Conservation (phyloP, 2,329 filamentous ascomycete genomes). For the Fusarium pseudograminearum region DNA sequence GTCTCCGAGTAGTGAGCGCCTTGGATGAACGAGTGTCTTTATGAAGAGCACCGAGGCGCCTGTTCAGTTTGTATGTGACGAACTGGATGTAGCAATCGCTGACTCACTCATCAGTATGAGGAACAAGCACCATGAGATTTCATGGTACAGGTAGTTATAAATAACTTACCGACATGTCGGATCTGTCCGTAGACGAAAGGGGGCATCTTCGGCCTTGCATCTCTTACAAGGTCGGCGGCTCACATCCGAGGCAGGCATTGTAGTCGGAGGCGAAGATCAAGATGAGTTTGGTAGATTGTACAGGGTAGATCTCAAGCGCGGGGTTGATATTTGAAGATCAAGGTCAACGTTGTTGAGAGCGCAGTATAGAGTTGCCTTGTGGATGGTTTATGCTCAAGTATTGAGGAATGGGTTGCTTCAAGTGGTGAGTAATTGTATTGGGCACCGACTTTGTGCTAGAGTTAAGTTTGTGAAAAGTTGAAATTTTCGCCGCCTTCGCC, state of each 20-base stretch:
- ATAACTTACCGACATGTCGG: constrained; percentile 51
- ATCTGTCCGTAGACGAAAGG: constrained; percentile 48
- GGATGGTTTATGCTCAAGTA: not conserved
- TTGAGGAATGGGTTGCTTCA: not conserved
- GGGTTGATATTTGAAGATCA: not conserved
- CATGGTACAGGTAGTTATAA: not conserved
- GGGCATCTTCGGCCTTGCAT: constrained; percentile 50
- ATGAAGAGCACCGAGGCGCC: constrained; percentile 70
- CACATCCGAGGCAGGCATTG: constrained; percentile 40
- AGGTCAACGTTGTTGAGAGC: no score
- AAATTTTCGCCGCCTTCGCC: constrained; percentile 42
- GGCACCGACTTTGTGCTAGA: constrained; percentile 20
- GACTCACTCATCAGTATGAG: constrained; percentile 18
- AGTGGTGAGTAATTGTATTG: constrained; percentile 11
- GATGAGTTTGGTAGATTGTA: constrained; percentile 21
- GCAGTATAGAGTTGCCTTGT: not conserved
- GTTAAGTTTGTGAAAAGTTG: constrained; percentile 29
- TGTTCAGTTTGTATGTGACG: constrained; percentile 81
- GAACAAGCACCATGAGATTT: not conserved
- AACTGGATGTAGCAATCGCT: constrained; percentile 81
- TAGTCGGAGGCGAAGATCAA: not conserved
- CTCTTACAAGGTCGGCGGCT: constrained; percentile 49
- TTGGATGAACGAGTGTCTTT: constrained; percentile 58
- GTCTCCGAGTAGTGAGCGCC: constrained; percentile 54
- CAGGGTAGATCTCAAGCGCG: constrained; percentile 37